Conservation (phyloP, 1,284 basidiomycete species). For the Boletus albobrunnescens region DNA sequence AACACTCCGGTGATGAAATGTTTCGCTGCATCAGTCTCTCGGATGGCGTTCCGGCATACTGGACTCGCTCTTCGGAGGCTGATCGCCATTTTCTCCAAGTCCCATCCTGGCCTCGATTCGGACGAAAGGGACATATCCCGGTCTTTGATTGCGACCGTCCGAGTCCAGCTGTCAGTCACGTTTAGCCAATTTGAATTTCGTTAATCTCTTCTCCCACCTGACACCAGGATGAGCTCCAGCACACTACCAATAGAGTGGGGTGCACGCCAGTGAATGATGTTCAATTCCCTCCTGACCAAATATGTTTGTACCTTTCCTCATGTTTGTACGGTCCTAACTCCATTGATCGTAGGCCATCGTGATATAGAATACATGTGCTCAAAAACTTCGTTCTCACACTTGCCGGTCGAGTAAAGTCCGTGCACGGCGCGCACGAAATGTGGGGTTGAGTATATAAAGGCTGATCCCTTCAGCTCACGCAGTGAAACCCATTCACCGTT, state of each 20-base stretch:
- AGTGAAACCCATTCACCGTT: background rate
- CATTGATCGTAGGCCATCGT: background rate
- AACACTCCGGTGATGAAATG: background rate
- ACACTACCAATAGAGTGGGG: background rate
- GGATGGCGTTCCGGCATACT: conserved; percentile 1
- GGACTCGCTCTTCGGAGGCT: background rate
- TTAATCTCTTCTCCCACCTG: background rate
- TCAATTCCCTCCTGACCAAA: background rate
- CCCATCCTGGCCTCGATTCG: background rate
- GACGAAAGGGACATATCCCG: background rate
- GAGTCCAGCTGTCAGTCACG: background rate
- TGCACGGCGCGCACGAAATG: background rate
- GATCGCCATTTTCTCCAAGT: background rate
- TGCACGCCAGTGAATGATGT: conserved; percentile 1
- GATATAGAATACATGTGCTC: conserved; percentile 1
- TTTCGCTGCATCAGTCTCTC: background rate
- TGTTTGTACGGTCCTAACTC: conserved; percentile 1
- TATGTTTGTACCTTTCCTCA: conserved; percentile 1
- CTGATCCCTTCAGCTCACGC: background rate
- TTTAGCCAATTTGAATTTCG: conserved; percentile 10
- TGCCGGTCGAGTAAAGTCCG: background rate
- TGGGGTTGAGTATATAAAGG: conserved; percentile 18
- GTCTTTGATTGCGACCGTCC: background rate
- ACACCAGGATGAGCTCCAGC: background rate
- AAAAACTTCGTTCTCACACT: conserved; percentile 3